Conservation (phyloP, 306 rosid species). For the Oemleria cerasiformis region DNA sequence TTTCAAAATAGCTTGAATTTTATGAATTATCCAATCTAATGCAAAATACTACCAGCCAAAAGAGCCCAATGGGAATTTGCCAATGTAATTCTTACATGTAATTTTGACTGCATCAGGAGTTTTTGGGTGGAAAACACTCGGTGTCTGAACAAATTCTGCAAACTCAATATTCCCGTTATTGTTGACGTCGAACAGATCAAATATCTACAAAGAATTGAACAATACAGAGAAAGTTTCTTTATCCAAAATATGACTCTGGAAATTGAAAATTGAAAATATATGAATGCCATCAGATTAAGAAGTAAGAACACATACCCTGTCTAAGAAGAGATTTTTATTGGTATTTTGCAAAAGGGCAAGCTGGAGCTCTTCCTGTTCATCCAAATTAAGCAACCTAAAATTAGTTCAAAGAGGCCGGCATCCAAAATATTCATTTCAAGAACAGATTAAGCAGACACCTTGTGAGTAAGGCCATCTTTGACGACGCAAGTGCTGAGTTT, state of each 20-base stretch:
- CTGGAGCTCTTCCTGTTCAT: constrained; percentile 17
- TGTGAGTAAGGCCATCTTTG: constrained; percentile 16
- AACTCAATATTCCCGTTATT: constrained; percentile 49
- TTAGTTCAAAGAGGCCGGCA: not conserved
- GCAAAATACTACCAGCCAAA: too few species aligned
- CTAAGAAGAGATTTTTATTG: constrained; percentile 14
- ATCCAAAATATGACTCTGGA: too few species aligned
- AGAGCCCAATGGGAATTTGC: not conserved
- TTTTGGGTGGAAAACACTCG: constrained; percentile 53
- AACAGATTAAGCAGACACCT: not conserved
- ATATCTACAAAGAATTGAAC: constrained; percentile 30
- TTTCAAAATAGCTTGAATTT: too few species aligned
- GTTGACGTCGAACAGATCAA: constrained; percentile 56
- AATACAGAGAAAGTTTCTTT: not conserved
- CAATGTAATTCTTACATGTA: constrained; percentile 33
- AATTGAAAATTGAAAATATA: not conserved
- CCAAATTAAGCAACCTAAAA: not conserved
- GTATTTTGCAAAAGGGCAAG: constrained; percentile 15
- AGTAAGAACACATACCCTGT: constrained; percentile 8
- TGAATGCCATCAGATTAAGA: not conserved
- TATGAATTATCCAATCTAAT: too few species aligned
- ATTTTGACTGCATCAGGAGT: constrained; percentile 45
- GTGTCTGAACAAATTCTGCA: constrained; percentile 56
- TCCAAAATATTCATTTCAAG: not conserved
- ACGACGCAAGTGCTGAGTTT: constrained; percentile 20